Evolutionary conservation across 768 basidiomycete genomes (phyloP).

Genomic region (Auricularia heimuer): DNA sequence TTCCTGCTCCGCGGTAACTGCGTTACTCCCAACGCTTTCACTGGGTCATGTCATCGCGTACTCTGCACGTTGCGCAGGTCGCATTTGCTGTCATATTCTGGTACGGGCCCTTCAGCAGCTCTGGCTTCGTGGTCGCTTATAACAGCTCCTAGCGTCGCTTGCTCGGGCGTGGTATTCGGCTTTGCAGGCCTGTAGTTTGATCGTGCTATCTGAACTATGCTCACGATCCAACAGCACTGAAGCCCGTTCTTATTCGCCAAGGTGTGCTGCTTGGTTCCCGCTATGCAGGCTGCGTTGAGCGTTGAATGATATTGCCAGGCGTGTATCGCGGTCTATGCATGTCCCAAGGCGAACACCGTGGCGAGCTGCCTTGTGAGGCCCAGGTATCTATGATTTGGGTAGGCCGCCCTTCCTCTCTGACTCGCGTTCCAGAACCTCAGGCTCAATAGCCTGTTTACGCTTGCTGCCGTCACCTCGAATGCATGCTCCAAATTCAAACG

Average conservation of each 20-base stretch:
- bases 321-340: constrained; percentile 22
- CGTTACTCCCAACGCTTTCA: no score
- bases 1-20: no score
- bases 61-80: constrained; percentile 6
- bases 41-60: no score
- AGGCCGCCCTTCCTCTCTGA: no score
- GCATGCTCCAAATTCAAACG: neutral
- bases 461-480: neutral
- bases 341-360: constrained; percentile 1
- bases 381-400: constrained; percentile 5
- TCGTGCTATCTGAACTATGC: no score
- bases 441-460: constrained; percentile 25
- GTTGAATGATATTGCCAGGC: constrained; percentile 5
- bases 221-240: constrained; percentile 16
- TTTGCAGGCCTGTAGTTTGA: constrained; percentile 4
- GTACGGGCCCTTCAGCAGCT: neutral
- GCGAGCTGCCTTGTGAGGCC: constrained; percentile 11
- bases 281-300: neutral
- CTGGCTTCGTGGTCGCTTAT: neutral
- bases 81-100: constrained; percentile 9
- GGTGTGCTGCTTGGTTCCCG: constrained; percentile 7
- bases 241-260: constrained; percentile 23
- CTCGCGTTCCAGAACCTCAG: constrained; percentile 4
- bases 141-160: neutral
- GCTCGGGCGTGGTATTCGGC: constrained; percentile 24